Evolutionary conservation across 805 yeast genomes (phyloP), one percentile per base, ranked within the genome.

Genomic region (Tetrapisispora pingtungensis): DNA sequence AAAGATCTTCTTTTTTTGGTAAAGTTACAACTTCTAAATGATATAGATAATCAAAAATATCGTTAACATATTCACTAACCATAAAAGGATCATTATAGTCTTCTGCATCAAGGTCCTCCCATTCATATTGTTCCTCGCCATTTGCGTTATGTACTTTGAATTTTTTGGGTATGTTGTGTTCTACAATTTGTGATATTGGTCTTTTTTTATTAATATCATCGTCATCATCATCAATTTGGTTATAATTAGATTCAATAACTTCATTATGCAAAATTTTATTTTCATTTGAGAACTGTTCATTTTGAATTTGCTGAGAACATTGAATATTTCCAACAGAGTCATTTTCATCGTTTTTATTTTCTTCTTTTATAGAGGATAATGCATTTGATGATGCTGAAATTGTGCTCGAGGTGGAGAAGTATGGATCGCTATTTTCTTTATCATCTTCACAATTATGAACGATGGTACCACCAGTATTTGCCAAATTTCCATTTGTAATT

Each of bases 51-150:
- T 77, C 81, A 64, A 86, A 89, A 46, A 90, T 89, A 48, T 87
- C 97, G 49, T 70, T 75, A 44, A 84, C 95, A 63, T 89, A 90
- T 68, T 90, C 98, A 49, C 88, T 78, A 28, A 85, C 97, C 96
- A 90, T 89, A 49, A 85, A 66, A 18, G 90, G 90, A 62, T 84
- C 94, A 57, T 81, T 84, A 39, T 69, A 63, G 61, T 84, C 94
- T 57, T 82, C 90, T 38, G 79, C 83, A 59, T 84, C 94, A 43
- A 84, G 66, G 62, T 84, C 90, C 57, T 82, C 88, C 86, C 88
- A 70, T 40, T 65, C 66, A 41, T 65, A 68, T 36, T 64, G 69
- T 47, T 55, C 60, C 40, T 52, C 53, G n/a, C 64, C 65, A 44
- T 60, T 54, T 36, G 52, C 64, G 30, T 49, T 53, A 39, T 60